Evolutionary conservation across 2,329 filamentous ascomycete genomes (phyloP).

Genomic region (Byssochlamys sp.): DNA sequence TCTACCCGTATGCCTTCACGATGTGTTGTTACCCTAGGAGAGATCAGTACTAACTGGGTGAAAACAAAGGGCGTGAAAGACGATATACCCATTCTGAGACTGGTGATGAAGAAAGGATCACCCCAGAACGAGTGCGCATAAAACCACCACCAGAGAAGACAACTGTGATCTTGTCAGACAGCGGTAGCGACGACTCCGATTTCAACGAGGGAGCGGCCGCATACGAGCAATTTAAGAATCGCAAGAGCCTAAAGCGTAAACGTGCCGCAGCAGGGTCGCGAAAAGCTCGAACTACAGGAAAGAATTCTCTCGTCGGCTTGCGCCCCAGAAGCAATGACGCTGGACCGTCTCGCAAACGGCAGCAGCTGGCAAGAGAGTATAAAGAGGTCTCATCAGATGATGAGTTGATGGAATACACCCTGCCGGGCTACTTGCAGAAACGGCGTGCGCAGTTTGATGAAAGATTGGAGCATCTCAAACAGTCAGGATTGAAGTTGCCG

Average conservation of each 20-base stretch:
- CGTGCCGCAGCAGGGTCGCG: slow-evolving; percentile 39
- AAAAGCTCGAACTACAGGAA: slow-evolving; percentile 37
- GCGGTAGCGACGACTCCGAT: slow-evolving; percentile 19
- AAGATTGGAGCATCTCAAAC: slow-evolving; percentile 49
- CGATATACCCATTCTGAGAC: neutral
- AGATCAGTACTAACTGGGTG: neutral
- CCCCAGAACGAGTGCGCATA: neutral
- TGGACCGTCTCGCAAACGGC: slow-evolving; percentile 12
- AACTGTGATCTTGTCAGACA: slow-evolving; percentile 12
- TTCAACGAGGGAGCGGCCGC: slow-evolving; percentile 35
- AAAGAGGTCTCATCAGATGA: slow-evolving; percentile 44
- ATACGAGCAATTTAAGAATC: slow-evolving; percentile 57
- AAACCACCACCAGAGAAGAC: neutral
- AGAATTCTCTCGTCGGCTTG: slow-evolving; percentile 30
- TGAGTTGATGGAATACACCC: slow-evolving; percentile 46
- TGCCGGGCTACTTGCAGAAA: slow-evolving; percentile 64
- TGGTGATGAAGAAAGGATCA: neutral
- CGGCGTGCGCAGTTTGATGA: slow-evolving; percentile 63
- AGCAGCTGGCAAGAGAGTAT: slow-evolving; percentile 31
- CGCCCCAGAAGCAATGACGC: slow-evolving; percentile 19
- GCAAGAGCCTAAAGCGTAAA: slow-evolving; percentile 46
- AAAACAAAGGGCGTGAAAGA: neutral
- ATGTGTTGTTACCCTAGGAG: neutral
- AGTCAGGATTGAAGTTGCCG: slow-evolving; percentile 63
- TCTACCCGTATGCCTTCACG: neutral